Conservation (phyloP, 768 basidiomycete species). For the Podaxis sp. region DNA sequence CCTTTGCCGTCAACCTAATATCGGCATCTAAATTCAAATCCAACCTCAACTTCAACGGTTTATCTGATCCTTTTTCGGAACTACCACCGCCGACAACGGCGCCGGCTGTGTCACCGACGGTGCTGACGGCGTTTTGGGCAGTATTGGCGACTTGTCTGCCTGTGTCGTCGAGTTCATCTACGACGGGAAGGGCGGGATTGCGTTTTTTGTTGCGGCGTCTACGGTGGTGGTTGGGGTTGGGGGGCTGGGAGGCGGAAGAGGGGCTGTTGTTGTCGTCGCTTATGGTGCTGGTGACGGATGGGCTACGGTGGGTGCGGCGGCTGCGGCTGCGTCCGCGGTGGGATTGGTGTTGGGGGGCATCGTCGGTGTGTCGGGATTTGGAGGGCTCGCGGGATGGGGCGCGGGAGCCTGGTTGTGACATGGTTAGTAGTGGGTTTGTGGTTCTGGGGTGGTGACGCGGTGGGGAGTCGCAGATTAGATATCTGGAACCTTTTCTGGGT, state of each 20-base stretch:
- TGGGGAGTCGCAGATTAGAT: no score
- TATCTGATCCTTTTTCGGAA: slow-evolving; percentile 13
- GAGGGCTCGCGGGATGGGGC: slow-evolving; percentile 8
- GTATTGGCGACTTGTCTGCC: slow-evolving; percentile 3
- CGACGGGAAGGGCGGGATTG: slow-evolving; percentile 17
- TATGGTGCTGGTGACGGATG: slow-evolving; percentile 11
- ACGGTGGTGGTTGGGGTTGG: neutral
- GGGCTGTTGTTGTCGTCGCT: neutral
- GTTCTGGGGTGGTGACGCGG: neutral
- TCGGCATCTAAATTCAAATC: slow-evolving; percentile 34
- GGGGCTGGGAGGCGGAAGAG: neutral
- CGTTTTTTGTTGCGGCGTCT: slow-evolving; percentile 15
- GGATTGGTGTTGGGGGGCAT: neutral
- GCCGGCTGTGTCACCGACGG: neutral
- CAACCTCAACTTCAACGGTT: slow-evolving; percentile 25
- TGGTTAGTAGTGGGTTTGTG: neutral
- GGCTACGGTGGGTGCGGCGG: slow-evolving; percentile 8
- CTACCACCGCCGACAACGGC: slow-evolving; percentile 9
- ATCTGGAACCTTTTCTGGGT: no score
- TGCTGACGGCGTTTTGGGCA: neutral
- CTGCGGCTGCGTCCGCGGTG: slow-evolving; percentile 19
- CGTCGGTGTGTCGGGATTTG: slow-evolving; percentile 1
- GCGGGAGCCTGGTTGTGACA: slow-evolving; percentile 8
- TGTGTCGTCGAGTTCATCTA: slow-evolving; percentile 21
- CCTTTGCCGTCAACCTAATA: slow-evolving; percentile 30